Evolutionary conservation across 2,329 filamentous ascomycete genomes (phyloP).

Genomic region (Malbranchea zuffiana): DNA sequence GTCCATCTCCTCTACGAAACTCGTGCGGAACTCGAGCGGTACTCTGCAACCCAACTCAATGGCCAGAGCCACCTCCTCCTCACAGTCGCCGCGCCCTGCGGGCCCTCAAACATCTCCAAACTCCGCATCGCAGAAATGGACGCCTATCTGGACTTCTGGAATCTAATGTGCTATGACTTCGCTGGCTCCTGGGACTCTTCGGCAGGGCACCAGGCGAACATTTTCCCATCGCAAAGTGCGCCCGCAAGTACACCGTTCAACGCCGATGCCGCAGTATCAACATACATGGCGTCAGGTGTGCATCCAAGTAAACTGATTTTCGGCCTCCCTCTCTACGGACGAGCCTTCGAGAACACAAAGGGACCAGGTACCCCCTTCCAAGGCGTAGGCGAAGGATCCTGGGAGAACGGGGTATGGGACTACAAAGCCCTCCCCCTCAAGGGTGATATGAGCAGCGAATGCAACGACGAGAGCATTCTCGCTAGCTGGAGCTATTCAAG

Average conservation of each 20-base stretch:
- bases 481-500: conserved; percentile 66
- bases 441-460: conserved; percentile 52
- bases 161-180: conserved; percentile 76
- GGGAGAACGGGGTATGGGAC: conserved; percentile 79
- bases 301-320: conserved; percentile 63
- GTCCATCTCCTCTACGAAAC: conserved; percentile 27
- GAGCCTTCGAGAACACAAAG: conserved; percentile 68
- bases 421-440: conserved; percentile 71
- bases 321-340: conserved; percentile 86
- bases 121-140: conserved; percentile 39
- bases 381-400: conserved; percentile 67
- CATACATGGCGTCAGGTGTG: conserved; percentile 60
- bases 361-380: conserved; percentile 59
- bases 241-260: conserved; percentile 66
- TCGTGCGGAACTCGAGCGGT: conserved; percentile 20
- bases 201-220: conserved; percentile 71
- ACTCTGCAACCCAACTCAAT: conserved; percentile 20
- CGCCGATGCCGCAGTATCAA: conserved; percentile 57
- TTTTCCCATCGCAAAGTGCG: conserved; percentile 50
- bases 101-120: conserved; percentile 34
- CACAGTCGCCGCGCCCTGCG: conserved; percentile 37
- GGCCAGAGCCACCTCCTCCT: conserved; percentile 34
- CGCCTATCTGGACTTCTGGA: conserved; percentile 41
- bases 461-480: conserved; percentile 48
- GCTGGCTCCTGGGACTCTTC: conserved; percentile 67